These are phyloP conservation scores for Kokia cookei DNA, from an alignment of 441 rosid species.

Conservation along the genomic window DNA sequence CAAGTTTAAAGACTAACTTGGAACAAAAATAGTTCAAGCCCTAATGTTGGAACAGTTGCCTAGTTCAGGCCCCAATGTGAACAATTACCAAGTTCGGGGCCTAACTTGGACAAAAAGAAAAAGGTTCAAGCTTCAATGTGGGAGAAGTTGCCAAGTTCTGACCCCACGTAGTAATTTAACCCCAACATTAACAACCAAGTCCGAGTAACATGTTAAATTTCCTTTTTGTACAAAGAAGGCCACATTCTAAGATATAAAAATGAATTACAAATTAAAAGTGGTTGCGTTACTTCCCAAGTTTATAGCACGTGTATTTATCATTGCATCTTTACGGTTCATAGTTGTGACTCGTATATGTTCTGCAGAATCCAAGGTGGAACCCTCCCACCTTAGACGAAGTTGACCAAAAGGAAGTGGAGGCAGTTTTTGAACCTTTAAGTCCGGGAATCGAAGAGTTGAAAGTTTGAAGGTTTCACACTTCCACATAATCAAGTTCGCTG, in stretches of 20 bases:
- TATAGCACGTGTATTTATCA: neutral
- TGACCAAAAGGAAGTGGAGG: slow-evolving; percentile 56
- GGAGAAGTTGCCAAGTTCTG: too few species aligned
- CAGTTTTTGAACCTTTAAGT: slow-evolving; percentile 56
- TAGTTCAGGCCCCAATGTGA: too few species aligned
- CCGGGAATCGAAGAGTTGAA: slow-evolving; percentile 49
- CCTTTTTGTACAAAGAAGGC: neutral
- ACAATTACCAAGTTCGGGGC: too few species aligned
- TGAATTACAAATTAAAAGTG: neutral
- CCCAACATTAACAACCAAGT: too few species aligned
- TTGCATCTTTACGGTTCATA: neutral
- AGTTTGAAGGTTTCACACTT: slow-evolving; percentile 27
- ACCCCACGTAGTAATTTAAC: too few species aligned
- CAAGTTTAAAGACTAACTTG: too few species aligned
- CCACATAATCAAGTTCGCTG: neutral
- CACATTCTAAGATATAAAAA: neutral
- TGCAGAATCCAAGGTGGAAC: slow-evolving; percentile 91
- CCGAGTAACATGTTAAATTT: too few species aligned
- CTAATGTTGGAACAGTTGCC: too few species aligned
- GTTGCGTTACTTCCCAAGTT: too few species aligned
- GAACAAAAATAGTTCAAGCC: too few species aligned
- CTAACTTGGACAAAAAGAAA: too few species aligned
- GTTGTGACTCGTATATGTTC: neutral
- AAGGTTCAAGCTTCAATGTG: too few species aligned
- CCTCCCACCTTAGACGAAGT: slow-evolving; percentile 72